A percentile compares a stretch with the other conserved stretches of the same genome.
phyloP scores from a whole-genome alignment of 306 rosid species.

The Gastrolobium villosum region DNA sequence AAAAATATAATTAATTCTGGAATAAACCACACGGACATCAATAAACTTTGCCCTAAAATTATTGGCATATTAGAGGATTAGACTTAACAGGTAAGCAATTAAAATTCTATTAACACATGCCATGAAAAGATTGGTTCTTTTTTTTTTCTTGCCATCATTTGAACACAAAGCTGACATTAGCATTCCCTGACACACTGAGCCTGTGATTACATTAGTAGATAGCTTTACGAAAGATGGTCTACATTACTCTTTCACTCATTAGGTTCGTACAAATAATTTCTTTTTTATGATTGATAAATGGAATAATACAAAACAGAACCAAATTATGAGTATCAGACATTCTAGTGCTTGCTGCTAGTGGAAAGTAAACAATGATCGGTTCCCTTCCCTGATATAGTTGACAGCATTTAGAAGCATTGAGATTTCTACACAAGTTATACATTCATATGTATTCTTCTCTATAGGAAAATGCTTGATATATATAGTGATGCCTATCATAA shows the following conservation, averaged over 20 bases:
- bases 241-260: conserved; percentile 44
- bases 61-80: conserved; percentile 43
- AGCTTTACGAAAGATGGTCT: neutral
- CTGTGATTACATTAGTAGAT: conserved; percentile 27
- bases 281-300: conserved; percentile 41
- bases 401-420: conserved; percentile 33
- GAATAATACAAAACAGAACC: conserved; percentile 37
- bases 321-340: conserved; percentile 40
- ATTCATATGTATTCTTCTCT: conserved; percentile 28
- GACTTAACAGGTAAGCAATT: conserved; percentile 44
- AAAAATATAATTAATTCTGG: no score
- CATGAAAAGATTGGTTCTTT: conserved; percentile 25
- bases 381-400: conserved; percentile 35
- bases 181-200: conserved; percentile 15
- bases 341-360: neutral
- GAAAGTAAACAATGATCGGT: conserved; percentile 2
- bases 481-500: conserved; percentile 28
- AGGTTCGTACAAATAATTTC: conserved; percentile 33
- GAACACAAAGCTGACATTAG: conserved; percentile 39
- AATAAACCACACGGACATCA: no score
- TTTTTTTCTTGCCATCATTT: conserved; percentile 49
- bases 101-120: conserved; percentile 13
- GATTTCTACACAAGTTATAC: conserved; percentile 27
- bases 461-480: conserved; percentile 1
- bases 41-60: no score